Evolutionary conservation across 345 rosid species (phyloP).

Genomic region (Brassica cretica): DNA sequence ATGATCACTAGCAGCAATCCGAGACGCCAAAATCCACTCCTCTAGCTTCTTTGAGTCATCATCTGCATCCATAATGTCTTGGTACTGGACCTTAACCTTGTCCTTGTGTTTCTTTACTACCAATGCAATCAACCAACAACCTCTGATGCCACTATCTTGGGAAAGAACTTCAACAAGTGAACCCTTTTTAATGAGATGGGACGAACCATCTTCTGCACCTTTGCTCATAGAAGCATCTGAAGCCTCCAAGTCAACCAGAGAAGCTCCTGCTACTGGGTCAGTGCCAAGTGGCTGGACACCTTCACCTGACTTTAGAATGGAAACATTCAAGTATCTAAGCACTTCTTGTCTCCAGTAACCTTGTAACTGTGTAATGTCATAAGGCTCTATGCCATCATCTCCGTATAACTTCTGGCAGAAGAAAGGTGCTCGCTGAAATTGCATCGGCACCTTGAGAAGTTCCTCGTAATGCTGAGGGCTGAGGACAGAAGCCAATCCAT

Average conservation of each 20-base stretch:
- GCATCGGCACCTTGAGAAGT: conserved; percentile 41
- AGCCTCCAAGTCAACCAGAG: conserved; percentile 38
- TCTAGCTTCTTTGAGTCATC: conserved; percentile 68
- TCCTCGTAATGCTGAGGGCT: conserved; percentile 68
- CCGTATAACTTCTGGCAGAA: conserved; percentile 63
- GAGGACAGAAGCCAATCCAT: conserved; percentile 84
- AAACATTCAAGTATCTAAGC: conserved; percentile 39
- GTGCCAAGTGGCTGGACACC: conserved; percentile 29
- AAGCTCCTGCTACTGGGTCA: conserved; percentile 27
- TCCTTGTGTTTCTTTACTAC: conserved; percentile 58
- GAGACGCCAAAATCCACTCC: conserved; percentile 77
- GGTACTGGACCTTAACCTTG: conserved; percentile 80
- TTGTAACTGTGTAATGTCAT: conserved; percentile 61
- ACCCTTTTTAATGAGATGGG: conserved; percentile 50
- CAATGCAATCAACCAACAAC: conserved; percentile 79
- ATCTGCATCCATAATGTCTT: conserved; percentile 62
- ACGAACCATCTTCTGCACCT: conserved; percentile 26
- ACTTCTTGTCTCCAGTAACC: conserved; percentile 84
- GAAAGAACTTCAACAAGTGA: conserved; percentile 70
- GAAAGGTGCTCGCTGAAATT: conserved; percentile 47
- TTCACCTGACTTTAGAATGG: conserved; percentile 33
- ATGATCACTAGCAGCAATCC: conserved; percentile 55
- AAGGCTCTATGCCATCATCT: conserved; percentile 62
- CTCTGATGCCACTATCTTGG: conserved; percentile 84
- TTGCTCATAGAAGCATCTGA: conserved; percentile 22